Conservation (phyloP, 2,329 filamentous ascomycete species). For the Monosporascus sp. region DNA sequence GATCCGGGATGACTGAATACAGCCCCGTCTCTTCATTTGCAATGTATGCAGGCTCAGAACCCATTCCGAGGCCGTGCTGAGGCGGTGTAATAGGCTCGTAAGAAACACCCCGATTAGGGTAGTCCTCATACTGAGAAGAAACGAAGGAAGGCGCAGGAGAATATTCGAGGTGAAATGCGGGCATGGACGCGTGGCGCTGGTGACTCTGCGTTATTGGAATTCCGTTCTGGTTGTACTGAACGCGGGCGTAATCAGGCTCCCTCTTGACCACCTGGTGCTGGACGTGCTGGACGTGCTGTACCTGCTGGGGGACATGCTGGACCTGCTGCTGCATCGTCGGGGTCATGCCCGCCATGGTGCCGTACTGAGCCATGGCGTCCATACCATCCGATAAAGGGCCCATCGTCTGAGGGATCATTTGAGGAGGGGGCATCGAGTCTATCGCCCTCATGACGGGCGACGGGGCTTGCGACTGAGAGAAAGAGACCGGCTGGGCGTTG, state of each 20-base stretch:
- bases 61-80: slow-evolving; percentile 77
- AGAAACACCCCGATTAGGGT: slow-evolving; percentile 91
- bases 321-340: slow-evolving; percentile 61
- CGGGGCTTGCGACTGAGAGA: slow-evolving; percentile 70
- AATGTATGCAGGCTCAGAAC: slow-evolving; percentile 90
- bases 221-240: slow-evolving; percentile 90
- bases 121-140: slow-evolving; percentile 97
- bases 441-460: slow-evolving; percentile 87
- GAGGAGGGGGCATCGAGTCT: slow-evolving; percentile 89
- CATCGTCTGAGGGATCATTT: slow-evolving; percentile 64
- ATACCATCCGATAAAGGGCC: slow-evolving; percentile 57
- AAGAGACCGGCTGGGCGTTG: slow-evolving; percentile 67
- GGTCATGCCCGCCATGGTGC: slow-evolving; percentile 63
- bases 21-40: slow-evolving; percentile 95
- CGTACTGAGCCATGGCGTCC: slow-evolving; percentile 69
- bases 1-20: slow-evolving; percentile 91
- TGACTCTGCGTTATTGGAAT: slow-evolving; percentile 78
- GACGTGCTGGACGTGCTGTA: slow-evolving; percentile 56
- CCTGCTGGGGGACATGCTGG: slow-evolving; percentile 43
- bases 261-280: slow-evolving; percentile 65
- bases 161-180: slow-evolving; percentile 89
- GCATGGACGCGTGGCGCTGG: slow-evolving; percentile 97
- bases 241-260: slow-evolving; percentile 75
- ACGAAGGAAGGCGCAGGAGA: slow-evolving; percentile 96
- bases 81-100: slow-evolving; percentile 96